These are phyloP conservation scores for Lodderomyces orthopsilosis DNA, from an alignment of 1,139 yeast species.

Conservation along the genomic window DNA sequence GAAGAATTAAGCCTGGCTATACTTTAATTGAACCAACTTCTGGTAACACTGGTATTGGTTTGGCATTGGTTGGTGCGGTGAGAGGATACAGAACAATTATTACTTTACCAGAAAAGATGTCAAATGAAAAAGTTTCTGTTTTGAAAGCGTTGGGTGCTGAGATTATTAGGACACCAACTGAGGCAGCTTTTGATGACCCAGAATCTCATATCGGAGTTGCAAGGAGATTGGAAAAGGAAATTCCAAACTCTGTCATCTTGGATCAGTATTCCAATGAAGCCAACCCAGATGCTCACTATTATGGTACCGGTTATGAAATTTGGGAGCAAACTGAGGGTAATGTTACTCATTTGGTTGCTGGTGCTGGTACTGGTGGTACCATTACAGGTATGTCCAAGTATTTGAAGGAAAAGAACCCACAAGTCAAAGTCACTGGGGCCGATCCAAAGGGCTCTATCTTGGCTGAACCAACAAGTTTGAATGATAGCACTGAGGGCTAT, in stretches of 20 bases:
- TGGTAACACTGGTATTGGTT: constrained; percentile 87
- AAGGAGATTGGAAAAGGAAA: constrained; percentile 73
- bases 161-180: constrained; percentile 88
- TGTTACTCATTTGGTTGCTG: constrained; percentile 76
- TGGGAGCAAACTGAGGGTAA: constrained; percentile 79
- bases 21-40: constrained; percentile 89
- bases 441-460: constrained; percentile 87
- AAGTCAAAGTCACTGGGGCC: constrained; percentile 69
- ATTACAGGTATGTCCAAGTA: constrained; percentile 76
- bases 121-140: constrained; percentile 85
- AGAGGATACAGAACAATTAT: constrained; percentile 85
- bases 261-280: constrained; percentile 80
- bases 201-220: constrained; percentile 93
- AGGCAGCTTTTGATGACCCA: constrained; percentile 92
- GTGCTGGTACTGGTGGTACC: constrained; percentile 92
- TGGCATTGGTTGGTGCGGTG: constrained; percentile 84
- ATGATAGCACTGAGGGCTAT: constrained; percentile 58
- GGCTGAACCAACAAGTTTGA: constrained; percentile 77
- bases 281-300: constrained; percentile 83
- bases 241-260: constrained; percentile 80
- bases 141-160: constrained; percentile 89
- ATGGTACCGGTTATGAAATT: constrained; percentile 83
- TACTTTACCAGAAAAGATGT: constrained; percentile 90
- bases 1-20: constrained; percentile 80
- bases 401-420: constrained; percentile 67